phyloP scores from a whole-genome alignment of 1,139 yeast species.

The Yamadazyma conglobata region DNA sequence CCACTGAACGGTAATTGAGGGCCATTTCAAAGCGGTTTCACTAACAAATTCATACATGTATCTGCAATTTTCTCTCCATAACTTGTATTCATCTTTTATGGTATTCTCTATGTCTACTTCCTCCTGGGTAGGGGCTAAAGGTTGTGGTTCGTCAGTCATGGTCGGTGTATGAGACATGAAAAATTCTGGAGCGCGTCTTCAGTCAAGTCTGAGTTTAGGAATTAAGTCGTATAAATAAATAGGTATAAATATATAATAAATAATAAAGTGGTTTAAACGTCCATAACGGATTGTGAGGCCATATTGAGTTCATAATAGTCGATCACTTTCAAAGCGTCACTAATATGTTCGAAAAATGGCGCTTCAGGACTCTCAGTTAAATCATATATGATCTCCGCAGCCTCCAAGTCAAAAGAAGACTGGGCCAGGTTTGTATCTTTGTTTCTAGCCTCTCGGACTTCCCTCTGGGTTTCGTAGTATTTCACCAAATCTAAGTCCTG shows the following conservation, averaged over 20 bases:
- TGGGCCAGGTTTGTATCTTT: slow-evolving; percentile 1
- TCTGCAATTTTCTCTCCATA: slow-evolving; percentile 79
- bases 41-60: slow-evolving; percentile 78
- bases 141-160: no score
- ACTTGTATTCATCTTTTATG: slow-evolving; percentile 65
- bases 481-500: slow-evolving; percentile 25
- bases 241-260: slow-evolving; percentile 1
- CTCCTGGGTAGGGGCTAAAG: slow-evolving; percentile 14
- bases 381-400: slow-evolving; percentile 17
- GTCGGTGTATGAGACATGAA: no score
- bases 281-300: background rate
- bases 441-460: background rate
- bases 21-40: slow-evolving; percentile 79
- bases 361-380: slow-evolving; percentile 25
- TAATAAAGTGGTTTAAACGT: slow-evolving; percentile 1
- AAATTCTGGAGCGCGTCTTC: no score
- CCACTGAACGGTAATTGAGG: slow-evolving; percentile 77
- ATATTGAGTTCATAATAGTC: slow-evolving; percentile 30
- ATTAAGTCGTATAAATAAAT: background rate
- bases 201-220: no score
- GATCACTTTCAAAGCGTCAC: slow-evolving; percentile 41
- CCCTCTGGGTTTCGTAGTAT: slow-evolving; percentile 25
- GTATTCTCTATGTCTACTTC: slow-evolving; percentile 34
- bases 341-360: slow-evolving; percentile 41
- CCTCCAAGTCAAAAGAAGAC: slow-evolving; percentile 9